These are phyloP conservation scores for Abortiporus biennis DNA, from an alignment of 1,284 basidiomycete genomes.

Conservation along the genomic window DNA sequence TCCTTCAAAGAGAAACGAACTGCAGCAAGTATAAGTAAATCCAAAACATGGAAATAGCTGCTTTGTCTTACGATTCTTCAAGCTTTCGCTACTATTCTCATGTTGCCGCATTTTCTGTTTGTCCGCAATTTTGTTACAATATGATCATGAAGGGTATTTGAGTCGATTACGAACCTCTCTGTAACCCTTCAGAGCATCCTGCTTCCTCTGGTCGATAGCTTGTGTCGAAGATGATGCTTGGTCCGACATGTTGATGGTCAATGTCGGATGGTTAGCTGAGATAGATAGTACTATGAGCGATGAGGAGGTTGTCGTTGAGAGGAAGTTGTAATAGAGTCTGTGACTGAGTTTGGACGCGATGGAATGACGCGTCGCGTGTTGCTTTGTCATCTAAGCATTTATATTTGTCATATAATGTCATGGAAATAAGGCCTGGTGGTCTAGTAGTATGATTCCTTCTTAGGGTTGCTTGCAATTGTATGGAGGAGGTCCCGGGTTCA, in stretches of 20 bases:
- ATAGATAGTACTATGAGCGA: neutral
- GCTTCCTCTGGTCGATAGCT: neutral
- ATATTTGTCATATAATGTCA: neutral
- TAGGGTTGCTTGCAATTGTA: slow-evolving; percentile 19
- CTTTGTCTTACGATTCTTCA: slow-evolving; percentile 81
- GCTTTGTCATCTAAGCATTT: neutral
- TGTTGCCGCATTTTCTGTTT: slow-evolving; percentile 93
- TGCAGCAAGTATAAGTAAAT: slow-evolving; percentile 21
- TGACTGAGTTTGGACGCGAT: neutral
- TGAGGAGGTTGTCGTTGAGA: neutral
- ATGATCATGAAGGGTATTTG: neutral
- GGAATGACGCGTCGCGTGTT: slow-evolving; percentile 7
- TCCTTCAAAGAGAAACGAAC: slow-evolving; percentile 84
- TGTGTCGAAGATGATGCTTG: slow-evolving; percentile 3
- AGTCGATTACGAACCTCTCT: slow-evolving; percentile 2
- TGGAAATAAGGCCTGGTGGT: slow-evolving; percentile 24
- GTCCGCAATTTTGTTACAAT: slow-evolving; percentile 1
- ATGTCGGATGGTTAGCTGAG: neutral
- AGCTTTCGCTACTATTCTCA: slow-evolving; percentile 72
- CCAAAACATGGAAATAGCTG: neutral
- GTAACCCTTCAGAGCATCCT: slow-evolving; percentile 5
- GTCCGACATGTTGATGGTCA: too few species aligned
- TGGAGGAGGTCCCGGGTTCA: slow-evolving; percentile 85
- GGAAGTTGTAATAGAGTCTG: neutral
- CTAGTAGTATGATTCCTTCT: slow-evolving; percentile 35